Base-by-base conservation (phyloP, 495 filamentous ascomycete genomes). In the Penicillium lividum region DNA sequence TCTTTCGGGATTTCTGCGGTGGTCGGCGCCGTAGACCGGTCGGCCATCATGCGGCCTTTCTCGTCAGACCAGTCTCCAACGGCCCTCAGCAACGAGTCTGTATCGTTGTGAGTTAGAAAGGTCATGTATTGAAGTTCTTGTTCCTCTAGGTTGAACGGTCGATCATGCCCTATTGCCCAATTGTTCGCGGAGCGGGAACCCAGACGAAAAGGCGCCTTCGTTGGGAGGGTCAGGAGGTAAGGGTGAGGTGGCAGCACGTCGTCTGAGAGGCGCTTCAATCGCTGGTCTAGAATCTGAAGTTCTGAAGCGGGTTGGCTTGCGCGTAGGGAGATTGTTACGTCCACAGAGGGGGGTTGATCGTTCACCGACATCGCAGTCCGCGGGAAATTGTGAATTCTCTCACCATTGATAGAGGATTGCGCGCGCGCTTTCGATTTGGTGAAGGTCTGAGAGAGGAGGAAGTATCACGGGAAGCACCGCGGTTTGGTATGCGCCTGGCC, bases 51-150 rank as follows among this genome's bases (percentile, higher is more conserved):
- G 68, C 66, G 69, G 54, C 77, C 80, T 33, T 75, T 72, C 49
- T 73, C 76, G 64, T 82, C 79, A 18, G 80, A 80, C 80, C 80
- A 83, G 57, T 80, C 77, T 31, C 80, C 80, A 53, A 80, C 72
- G 16, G 77, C 74, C 45, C 73, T 67, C 46, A 82, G 63, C 50
- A 83, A 62, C 3, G 76, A 77, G 58, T 82, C 78, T 33, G 67
- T 68, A 56, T 76, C 66, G 66, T 76, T 68, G 56, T 81, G 77
- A n/a, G 75, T 72, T 56, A 80, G 64, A 57, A 82, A 83, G 42
- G 80, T 83, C 73, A 80, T 76, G 53, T 82, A 83, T 54, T 83
- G 80, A 53, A 83, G 71, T 64, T 78, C 70, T 51, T 82, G 73
- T 68, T 83, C 80, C 50, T 80, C 73, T 30, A 63, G 61, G 30